Conservation (phyloP, 1,139 yeast species). For the Hyphopichia khmerensis region DNA sequence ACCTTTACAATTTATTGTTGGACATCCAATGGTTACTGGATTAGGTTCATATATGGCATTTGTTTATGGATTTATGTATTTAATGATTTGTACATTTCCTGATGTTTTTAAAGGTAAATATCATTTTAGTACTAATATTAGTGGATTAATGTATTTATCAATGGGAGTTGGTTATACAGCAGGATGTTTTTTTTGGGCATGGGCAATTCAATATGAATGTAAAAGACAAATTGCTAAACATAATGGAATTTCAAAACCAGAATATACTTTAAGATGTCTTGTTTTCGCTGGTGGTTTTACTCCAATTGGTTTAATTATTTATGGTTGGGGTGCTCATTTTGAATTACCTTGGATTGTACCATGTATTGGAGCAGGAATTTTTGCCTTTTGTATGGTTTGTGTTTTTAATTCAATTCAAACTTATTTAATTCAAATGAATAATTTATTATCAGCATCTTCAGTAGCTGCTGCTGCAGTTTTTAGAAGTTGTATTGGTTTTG, state of each 20-base stretch:
- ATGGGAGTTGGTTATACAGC: constrained; percentile 50
- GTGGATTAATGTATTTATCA: constrained; percentile 58
- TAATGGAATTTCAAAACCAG: constrained; percentile 57
- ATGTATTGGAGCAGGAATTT: constrained; percentile 51
- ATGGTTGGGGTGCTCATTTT: constrained; percentile 63
- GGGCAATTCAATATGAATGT: constrained; percentile 38
- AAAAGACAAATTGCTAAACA: constrained; percentile 33
- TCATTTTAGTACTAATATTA: constrained; percentile 47
- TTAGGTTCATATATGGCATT: constrained; percentile 64
- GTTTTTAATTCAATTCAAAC: constrained; percentile 61
- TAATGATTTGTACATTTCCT: constrained; percentile 61
- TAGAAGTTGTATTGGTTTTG: constrained; percentile 57
- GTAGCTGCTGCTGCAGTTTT: constrained; percentile 65
- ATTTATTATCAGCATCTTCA: constrained; percentile 58
- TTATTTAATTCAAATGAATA: constrained; percentile 65
- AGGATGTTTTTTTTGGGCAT: constrained; percentile 49
- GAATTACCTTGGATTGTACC: constrained; percentile 58
- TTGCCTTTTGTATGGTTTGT: constrained; percentile 57
- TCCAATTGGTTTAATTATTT: constrained; percentile 57
- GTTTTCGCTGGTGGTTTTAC: constrained; percentile 44
- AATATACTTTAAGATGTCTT: constrained; percentile 49
- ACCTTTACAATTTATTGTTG: constrained; percentile 50
- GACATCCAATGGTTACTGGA: constrained; percentile 65
- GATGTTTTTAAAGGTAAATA: constrained; percentile 46
- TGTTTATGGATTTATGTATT: constrained; percentile 61